Conservation (phyloP, 2,329 filamentous ascomycete genomes). For the Fusarium sp. region DNA sequence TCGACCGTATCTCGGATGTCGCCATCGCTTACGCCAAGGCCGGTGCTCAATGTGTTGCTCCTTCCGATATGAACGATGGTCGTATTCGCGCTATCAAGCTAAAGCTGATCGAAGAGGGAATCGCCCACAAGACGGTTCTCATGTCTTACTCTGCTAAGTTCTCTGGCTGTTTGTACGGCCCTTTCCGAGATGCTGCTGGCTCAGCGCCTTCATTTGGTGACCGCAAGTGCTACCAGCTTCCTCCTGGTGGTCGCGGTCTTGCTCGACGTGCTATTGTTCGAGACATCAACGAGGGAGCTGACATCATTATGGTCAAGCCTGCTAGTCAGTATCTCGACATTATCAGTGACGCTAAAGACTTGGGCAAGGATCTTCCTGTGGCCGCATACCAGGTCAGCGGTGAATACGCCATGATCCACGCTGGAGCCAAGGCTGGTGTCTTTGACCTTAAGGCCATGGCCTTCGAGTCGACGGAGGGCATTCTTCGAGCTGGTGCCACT, state of each 20-base stretch:
- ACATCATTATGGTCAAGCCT: conserved; percentile 99
- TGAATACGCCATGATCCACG: conserved; percentile 98
- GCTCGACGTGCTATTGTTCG: conserved; percentile 89
- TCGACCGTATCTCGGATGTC: conserved; percentile 96
- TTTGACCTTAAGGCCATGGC: conserved; percentile 96
- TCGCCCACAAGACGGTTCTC: conserved; percentile 88
- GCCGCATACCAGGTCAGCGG: conserved; percentile 98
- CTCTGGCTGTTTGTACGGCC: conserved; percentile 93
- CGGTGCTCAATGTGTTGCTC: conserved; percentile 95
- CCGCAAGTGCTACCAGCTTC: conserved; percentile 95
- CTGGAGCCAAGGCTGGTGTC: conserved; percentile 92
- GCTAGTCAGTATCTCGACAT: conserved; percentile 96
- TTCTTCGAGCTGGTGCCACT: conserved; percentile 89
- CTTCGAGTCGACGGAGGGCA: conserved; percentile 93
- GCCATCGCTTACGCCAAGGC: conserved; percentile 96
- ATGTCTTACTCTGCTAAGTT: conserved; percentile 99
- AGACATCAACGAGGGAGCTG: conserved; percentile 92
- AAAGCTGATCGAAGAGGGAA: conserved; percentile 93
- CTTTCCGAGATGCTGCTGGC: conserved; percentile 95
- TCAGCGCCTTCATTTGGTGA: conserved; percentile 93
- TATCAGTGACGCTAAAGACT: conserved; percentile 95
- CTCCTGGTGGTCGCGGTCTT: conserved; percentile 89
- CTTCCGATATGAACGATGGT: conserved; percentile 99
- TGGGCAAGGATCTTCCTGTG: conserved; percentile 89
- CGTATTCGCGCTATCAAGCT: conserved; percentile 97